These are phyloP conservation scores for Jackrogersella minutella DNA, from an alignment of 495 filamentous ascomycete genomes.

Conservation along the genomic window DNA sequence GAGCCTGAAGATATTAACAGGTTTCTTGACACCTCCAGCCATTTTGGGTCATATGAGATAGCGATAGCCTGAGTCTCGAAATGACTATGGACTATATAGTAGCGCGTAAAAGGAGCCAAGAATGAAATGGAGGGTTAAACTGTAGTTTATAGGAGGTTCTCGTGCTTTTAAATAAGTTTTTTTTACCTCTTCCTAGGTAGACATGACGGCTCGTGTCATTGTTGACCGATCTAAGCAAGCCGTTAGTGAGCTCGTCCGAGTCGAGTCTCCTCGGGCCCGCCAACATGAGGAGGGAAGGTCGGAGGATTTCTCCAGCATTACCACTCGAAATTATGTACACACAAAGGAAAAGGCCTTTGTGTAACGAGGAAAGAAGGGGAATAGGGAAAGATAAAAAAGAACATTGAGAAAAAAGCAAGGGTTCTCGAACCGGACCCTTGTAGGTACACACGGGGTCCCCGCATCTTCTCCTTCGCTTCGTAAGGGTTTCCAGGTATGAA, in stretches of 20 bases:
- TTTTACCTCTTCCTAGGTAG: too few relatives aligned
- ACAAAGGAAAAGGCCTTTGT: slow-evolving; percentile 3
- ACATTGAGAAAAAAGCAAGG: background rate
- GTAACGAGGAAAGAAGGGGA: slow-evolving; percentile 1
- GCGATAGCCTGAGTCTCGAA: background rate
- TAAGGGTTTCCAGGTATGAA: slow-evolving; percentile 14
- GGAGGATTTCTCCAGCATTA: slow-evolving; percentile 5
- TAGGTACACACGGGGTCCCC: slow-evolving; percentile 23
- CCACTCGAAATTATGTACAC: background rate
- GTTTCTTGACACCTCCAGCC: slow-evolving; percentile 70
- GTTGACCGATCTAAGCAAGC: background rate
- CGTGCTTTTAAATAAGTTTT: background rate
- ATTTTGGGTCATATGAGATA: slow-evolving; percentile 46
- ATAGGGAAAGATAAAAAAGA: too few relatives aligned
- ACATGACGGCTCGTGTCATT: background rate
- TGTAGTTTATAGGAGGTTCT: background rate
- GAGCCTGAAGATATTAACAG: slow-evolving; percentile 71
- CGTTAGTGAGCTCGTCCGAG: too few relatives aligned
- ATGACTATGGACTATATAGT: background rate
- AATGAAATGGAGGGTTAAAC: background rate
- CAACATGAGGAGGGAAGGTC: too few relatives aligned
- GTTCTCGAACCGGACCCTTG: background rate
- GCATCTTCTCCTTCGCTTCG: slow-evolving; percentile 15
- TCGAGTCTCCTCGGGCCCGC: too few relatives aligned
- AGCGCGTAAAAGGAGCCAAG: background rate